Evolutionary conservation across 129 eudicot genomes (phyloP).

Genomic region (Flaveria sonorensis): DNA sequence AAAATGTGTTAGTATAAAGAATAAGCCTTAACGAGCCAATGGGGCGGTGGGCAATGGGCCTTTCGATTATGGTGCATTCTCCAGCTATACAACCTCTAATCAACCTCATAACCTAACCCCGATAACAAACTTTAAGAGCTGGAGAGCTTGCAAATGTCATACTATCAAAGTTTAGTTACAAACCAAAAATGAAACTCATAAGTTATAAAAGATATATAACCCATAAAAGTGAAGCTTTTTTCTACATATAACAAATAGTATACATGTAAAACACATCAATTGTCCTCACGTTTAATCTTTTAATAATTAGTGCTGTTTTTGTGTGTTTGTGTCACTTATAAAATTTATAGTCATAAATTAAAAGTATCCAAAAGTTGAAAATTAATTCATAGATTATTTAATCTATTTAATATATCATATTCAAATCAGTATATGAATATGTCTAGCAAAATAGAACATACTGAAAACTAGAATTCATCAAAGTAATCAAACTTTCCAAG

Average conservation of each 20-base stretch:
- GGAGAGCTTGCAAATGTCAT: neutral
- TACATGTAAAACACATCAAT: neutral
- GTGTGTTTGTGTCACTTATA: neutral
- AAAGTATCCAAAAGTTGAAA: neutral
- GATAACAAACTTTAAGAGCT: neutral
- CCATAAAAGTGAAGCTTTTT: neutral
- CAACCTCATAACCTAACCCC: neutral
- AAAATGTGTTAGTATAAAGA: too few relatives aligned
- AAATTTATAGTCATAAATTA: neutral
- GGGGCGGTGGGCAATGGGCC: too few relatives aligned
- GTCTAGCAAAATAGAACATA: neutral
- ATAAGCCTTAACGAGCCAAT: too few relatives aligned
- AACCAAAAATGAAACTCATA: neutral
- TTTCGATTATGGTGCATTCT: too few relatives aligned
- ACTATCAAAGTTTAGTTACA: neutral
- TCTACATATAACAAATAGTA: neutral
- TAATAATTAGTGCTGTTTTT: neutral
- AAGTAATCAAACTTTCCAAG: neutral
- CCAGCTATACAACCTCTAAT: conserved; percentile 1
- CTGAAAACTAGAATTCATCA: neutral
- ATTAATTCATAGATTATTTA: neutral
- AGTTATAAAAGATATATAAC: neutral
- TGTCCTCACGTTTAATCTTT: neutral
- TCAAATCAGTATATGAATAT: neutral
- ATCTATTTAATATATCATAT: neutral